Evolutionary conservation across 1,284 basidiomycete species (phyloP).

Genomic region (Fomitopsis schrenkii): DNA sequence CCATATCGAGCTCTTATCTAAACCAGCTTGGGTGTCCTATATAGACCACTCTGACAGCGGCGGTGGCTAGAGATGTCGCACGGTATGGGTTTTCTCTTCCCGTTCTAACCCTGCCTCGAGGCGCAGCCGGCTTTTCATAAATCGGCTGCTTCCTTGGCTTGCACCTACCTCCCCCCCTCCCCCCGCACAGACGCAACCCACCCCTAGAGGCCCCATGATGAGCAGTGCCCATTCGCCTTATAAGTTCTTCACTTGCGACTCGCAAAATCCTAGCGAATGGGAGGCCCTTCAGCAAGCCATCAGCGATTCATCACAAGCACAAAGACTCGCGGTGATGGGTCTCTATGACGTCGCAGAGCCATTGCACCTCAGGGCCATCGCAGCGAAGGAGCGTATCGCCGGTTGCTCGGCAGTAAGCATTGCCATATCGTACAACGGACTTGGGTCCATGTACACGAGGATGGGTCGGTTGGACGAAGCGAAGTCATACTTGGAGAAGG

Average conservation of each 20-base stretch:
- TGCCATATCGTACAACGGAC: slow-evolving; percentile 28
- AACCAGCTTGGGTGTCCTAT: neutral
- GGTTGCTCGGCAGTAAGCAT: slow-evolving; percentile 4
- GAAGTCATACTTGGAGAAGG: slow-evolving; percentile 26
- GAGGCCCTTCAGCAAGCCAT: neutral
- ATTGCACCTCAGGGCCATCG: slow-evolving; percentile 27
- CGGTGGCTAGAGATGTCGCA: neutral
- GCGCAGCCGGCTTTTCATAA: neutral
- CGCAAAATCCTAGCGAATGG: neutral
- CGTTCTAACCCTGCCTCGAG: neutral
- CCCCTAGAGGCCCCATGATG: neutral
- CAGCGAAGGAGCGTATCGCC: slow-evolving; percentile 19
- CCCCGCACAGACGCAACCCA: no score
- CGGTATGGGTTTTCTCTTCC: neutral
- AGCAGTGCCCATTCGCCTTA: neutral
- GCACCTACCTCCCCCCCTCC: neutral
- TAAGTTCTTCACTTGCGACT: neutral
- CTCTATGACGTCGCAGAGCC: slow-evolving; percentile 26
- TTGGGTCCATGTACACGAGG: slow-evolving; percentile 31
- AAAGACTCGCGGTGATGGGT: slow-evolving; percentile 20
- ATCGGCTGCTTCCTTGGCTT: neutral
- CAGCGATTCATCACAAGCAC: slow-evolving; percentile 17
- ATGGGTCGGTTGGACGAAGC: slow-evolving; percentile 30
- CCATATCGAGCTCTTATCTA: no score
- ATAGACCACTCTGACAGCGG: neutral